Conservation (phyloP, 192 early-diverging fungal species). For the Backusella tuberculispora region DNA sequence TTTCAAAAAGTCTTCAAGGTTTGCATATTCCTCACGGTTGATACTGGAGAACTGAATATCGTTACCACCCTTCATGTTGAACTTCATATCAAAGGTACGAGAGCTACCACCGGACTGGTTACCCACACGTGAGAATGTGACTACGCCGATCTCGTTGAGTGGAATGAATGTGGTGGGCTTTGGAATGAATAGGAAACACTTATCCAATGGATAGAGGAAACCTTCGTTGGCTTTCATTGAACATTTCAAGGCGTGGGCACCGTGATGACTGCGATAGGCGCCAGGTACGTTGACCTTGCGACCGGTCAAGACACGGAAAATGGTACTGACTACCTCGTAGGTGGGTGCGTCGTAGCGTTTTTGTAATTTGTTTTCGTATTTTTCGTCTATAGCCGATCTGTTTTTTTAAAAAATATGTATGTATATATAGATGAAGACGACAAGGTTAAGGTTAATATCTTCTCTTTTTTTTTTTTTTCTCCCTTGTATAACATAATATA, state of each 20-base stretch:
- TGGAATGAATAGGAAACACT: slow-evolving; percentile 91
- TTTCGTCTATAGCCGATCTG: slow-evolving; percentile 65
- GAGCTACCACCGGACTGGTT: slow-evolving; percentile 54
- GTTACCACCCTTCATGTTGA: slow-evolving; percentile 78
- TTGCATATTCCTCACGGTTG: slow-evolving; percentile 85
- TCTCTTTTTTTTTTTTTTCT: too few species aligned
- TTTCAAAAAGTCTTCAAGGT: slow-evolving; percentile 80
- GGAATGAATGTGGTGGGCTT: slow-evolving; percentile 93
- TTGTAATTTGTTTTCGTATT: slow-evolving; percentile 78
- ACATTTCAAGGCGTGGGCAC: slow-evolving; percentile 85
- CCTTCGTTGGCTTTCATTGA: slow-evolving; percentile 98
- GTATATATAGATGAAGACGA: not conserved
- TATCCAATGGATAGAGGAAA: slow-evolving; percentile 91
- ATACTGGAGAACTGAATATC: slow-evolving; percentile 91
- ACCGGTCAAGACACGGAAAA: slow-evolving; percentile 84
- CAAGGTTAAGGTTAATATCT: not conserved
- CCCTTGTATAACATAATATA: not conserved
- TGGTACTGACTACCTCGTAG: slow-evolving; percentile 82
- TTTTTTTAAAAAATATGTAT: slow-evolving; percentile 3
- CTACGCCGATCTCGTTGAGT: slow-evolving; percentile 79
- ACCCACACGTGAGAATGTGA: slow-evolving; percentile 88
- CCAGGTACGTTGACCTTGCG: slow-evolving; percentile 76
- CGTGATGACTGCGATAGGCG: slow-evolving; percentile 70
- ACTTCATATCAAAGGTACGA: slow-evolving; percentile 93
- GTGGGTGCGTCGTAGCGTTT: slow-evolving; percentile 86